Evolutionary conservation across 148 eudicot genomes (phyloP).

Genomic region (Chenopodium berlandieri): DNA sequence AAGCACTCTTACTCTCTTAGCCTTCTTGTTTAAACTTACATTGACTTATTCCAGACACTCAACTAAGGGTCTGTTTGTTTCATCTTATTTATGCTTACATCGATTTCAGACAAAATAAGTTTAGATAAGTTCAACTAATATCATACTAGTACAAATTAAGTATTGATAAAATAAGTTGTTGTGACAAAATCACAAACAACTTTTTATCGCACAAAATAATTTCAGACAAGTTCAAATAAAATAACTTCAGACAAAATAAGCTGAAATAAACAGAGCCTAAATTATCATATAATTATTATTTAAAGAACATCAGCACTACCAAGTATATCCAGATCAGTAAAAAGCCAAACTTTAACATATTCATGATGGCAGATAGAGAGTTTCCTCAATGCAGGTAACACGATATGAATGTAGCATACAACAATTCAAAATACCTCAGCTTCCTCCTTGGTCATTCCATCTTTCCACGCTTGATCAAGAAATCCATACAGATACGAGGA

Average conservation of each 20-base stretch:
- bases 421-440: slow-evolving; percentile 66
- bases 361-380: background rate
- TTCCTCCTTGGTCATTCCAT: slow-evolving; percentile 81
- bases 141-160: too few species aligned
- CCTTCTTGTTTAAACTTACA: background rate
- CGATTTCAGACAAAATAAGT: too few species aligned
- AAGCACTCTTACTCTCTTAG: background rate
- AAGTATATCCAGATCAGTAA: background rate
- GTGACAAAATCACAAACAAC: too few species aligned
- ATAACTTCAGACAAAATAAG: too few species aligned
- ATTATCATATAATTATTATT: background rate
- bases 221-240: too few species aligned
- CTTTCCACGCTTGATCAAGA: slow-evolving; percentile 86
- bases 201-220: too few species aligned
- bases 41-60: too few species aligned
- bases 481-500: slow-evolving; percentile 83
- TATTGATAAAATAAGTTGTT: too few species aligned
- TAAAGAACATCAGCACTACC: background rate
- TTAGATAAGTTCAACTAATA: too few species aligned
- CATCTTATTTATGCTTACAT: too few species aligned
- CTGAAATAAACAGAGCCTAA: too few species aligned
- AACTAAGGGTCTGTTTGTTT: too few species aligned
- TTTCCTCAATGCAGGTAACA: background rate
- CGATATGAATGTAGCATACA: background rate
- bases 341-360: background rate